A percentile compares a stretch with the other conserved stretches of the same genome.
These are phyloP conservation scores for Suhomyces bolitotheri DNA, from an alignment of 1,139 yeast genomes.

Conservation along the genomic window DNA sequence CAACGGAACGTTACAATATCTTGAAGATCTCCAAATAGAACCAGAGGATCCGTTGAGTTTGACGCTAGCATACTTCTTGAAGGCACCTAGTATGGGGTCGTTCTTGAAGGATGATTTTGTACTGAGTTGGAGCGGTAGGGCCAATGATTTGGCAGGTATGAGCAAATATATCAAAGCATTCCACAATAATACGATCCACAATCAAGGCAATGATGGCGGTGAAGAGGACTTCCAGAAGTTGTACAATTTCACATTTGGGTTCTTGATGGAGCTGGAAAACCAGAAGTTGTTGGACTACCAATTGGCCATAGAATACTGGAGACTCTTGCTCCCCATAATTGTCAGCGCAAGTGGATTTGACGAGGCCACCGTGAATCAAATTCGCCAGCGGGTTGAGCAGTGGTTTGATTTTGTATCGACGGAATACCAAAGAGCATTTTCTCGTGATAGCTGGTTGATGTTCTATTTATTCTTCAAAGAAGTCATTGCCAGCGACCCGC, in stretches of 20 bases:
- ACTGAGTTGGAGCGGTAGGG: slow-evolving; percentile 52
- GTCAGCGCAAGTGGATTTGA: slow-evolving; percentile 7
- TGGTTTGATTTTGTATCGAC: slow-evolving; percentile 54
- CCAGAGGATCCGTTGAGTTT: slow-evolving; percentile 75
- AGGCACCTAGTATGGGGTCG: slow-evolving; percentile 65
- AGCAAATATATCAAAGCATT: slow-evolving; percentile 38
- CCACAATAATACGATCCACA: slow-evolving; percentile 27
- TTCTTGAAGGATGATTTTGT: slow-evolving; percentile 54
- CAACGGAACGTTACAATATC: slow-evolving; percentile 72
- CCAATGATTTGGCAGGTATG: slow-evolving; percentile 53
- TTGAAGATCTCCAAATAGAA: slow-evolving; percentile 64
- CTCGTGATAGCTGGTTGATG: slow-evolving; percentile 87
- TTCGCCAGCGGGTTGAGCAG: slow-evolving; percentile 33
- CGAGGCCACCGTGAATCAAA: slow-evolving; percentile 2
- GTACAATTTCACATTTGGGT: slow-evolving; percentile 71
- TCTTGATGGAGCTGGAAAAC: slow-evolving; percentile 58
- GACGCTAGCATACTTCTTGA: slow-evolving; percentile 66
- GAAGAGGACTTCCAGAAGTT: slow-evolving; percentile 50
- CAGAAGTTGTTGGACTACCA: slow-evolving; percentile 62
- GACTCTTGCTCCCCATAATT: slow-evolving; percentile 49
- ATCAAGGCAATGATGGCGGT: slow-evolving; percentile 7
- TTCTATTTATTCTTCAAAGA: slow-evolving; percentile 63
- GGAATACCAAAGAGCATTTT: slow-evolving; percentile 47
- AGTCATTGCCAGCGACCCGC: slow-evolving; percentile 50
- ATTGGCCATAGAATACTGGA: slow-evolving; percentile 79